Evolutionary conservation across 345 rosid genomes (phyloP).

Genomic region (Salix udensis): DNA sequence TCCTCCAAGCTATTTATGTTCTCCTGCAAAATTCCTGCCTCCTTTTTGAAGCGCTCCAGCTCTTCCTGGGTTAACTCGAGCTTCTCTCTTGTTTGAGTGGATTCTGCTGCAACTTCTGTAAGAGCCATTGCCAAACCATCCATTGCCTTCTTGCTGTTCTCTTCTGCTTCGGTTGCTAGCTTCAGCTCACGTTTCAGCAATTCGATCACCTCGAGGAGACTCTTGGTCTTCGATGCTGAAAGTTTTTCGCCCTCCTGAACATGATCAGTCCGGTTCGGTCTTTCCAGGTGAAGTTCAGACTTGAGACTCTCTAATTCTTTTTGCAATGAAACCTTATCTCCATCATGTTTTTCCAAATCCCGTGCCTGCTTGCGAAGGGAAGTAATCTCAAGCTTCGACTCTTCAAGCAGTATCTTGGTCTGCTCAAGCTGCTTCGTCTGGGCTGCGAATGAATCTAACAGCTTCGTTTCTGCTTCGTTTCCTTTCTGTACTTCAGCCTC

Average conservation of each 20-base stretch:
- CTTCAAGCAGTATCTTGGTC: constrained; percentile 43
- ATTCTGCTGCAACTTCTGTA: constrained; percentile 70
- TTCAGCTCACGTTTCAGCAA: constrained; percentile 46
- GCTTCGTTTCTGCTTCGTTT: constrained; percentile 38
- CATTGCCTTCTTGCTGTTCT: constrained; percentile 76
- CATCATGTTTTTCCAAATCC: constrained; percentile 11
- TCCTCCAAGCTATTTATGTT: constrained; percentile 34
- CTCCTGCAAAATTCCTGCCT: constrained; percentile 33
- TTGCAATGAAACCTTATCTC: constrained; percentile 14
- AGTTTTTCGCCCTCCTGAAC: constrained; percentile 37
- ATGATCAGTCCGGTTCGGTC: constrained; percentile 15
- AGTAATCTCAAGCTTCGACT: constrained; percentile 40
- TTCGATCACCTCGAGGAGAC: constrained; percentile 33
- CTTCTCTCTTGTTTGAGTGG: constrained; percentile 48
- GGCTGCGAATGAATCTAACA: constrained; percentile 33
- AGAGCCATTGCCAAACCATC: constrained; percentile 78
- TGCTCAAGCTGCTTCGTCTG: constrained; percentile 45
- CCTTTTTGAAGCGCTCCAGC: constrained; percentile 35
- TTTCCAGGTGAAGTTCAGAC: too few relatives aligned
- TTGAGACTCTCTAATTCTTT: too few relatives aligned
- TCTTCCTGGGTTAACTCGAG: constrained; percentile 38
- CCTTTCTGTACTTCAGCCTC: constrained; percentile 41
- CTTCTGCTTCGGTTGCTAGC: constrained; percentile 54
- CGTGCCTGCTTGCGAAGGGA: constrained; percentile 36
- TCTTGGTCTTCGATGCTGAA: constrained; percentile 25